A percentile compares a stretch with the other conserved stretches of the same genome.
Evolutionary conservation across 441 rosid genomes (phyloP).

Genomic region (Euphorbia schlechtendalii): DNA sequence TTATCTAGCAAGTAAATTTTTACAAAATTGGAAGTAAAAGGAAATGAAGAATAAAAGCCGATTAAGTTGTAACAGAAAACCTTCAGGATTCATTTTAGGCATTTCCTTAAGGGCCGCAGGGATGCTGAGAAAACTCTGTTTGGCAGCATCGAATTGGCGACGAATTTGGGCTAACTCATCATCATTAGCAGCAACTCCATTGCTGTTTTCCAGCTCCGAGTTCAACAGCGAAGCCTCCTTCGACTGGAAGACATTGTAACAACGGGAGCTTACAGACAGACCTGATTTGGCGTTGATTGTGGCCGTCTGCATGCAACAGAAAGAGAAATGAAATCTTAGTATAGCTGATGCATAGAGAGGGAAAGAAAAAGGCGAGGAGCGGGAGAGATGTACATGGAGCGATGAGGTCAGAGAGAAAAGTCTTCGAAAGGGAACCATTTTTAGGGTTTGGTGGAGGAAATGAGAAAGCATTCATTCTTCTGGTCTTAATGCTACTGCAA

Average conservation of each 20-base stretch:
- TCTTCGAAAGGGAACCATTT: conserved; percentile 43
- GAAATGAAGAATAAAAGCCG: not conserved
- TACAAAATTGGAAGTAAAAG: not conserved
- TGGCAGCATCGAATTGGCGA: conserved; percentile 53
- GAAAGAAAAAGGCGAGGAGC: not conserved
- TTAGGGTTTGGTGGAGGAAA: not conserved
- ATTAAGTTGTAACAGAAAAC: conserved; percentile 25
- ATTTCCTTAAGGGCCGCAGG: conserved; percentile 51
- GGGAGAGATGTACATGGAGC: conserved; percentile 25
- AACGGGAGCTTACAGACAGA: conserved; percentile 26
- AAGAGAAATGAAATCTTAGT: conserved; percentile 3
- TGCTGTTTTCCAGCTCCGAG: conserved; percentile 33
- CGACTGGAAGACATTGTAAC: conserved; percentile 24
- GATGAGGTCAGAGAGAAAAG: conserved; percentile 36
- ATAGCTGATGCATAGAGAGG: not conserved
- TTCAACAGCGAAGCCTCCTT: conserved; percentile 30
- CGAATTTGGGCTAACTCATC: conserved; percentile 52
- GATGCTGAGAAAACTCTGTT: conserved; percentile 57
- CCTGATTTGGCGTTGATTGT: conserved; percentile 25
- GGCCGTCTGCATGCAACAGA: conserved; percentile 29
- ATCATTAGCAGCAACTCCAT: conserved; percentile 3
- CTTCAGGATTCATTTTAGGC: conserved; percentile 87
- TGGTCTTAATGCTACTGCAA: not conserved
- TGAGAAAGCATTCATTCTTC: not conserved
- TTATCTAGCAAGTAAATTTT: not conserved